These are phyloP conservation scores for Termitomyces sp. DNA, from an alignment of 768 basidiomycete genomes.

Conservation along the genomic window DNA sequence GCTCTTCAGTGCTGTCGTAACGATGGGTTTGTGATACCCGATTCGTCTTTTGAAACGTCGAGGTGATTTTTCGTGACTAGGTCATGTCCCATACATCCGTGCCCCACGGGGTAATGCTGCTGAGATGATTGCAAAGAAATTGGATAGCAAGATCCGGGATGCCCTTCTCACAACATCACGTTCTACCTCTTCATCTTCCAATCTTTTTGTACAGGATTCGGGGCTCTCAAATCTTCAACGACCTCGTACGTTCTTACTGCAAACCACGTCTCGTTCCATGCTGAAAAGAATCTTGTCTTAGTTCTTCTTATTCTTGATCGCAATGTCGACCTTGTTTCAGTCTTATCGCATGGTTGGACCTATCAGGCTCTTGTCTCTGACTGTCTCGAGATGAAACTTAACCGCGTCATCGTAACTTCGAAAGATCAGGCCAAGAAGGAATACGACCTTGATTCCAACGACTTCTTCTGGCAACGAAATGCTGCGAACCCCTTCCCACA, in stretches of 20 bases:
- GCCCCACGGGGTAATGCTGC: conserved; percentile 95
- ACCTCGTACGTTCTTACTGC: conserved; percentile 49
- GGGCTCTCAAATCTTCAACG: conserved; percentile 84
- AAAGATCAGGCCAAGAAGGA: conserved; percentile 67
- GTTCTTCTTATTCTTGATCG: conserved; percentile 93
- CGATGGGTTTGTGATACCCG: conserved; percentile 55
- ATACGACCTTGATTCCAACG: conserved; percentile 96
- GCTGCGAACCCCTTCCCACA: conserved; percentile 96
- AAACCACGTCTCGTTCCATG: neutral
- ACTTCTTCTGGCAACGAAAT: conserved; percentile 99
- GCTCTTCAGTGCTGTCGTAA: conserved; percentile 87
- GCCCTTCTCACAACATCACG: conserved; percentile 68
- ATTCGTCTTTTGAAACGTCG: neutral
- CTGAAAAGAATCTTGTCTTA: conserved; percentile 23
- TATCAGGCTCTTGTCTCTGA: conserved; percentile 98
- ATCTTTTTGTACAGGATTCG: conserved; percentile 75
- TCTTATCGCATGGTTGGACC: conserved; percentile 97
- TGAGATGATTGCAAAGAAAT: conserved; percentile 97
- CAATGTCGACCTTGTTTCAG: conserved; percentile 90
- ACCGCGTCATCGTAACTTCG: conserved; percentile 81
- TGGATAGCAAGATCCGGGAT: conserved; percentile 90
- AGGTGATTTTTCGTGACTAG: conserved; percentile 30
- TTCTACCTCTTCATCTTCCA: conserved; percentile 38
- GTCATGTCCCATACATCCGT: conserved; percentile 91
- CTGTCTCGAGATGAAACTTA: conserved; percentile 94